Conservation (phyloP, 331 rosid genomes). For the Cydonia oblonga region DNA sequence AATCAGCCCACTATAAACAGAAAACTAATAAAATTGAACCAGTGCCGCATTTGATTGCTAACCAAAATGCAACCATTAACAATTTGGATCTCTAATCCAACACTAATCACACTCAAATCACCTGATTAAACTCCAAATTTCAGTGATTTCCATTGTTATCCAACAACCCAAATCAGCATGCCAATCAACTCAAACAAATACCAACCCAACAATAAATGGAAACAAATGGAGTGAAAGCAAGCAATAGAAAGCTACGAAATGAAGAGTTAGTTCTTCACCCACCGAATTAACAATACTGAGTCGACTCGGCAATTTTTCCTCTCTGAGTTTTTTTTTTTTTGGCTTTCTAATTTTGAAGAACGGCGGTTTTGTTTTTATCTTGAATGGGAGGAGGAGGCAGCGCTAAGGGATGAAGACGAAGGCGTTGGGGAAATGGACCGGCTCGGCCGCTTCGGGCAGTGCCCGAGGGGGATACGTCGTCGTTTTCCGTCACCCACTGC, state of each 20-base stretch:
- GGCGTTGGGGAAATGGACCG: neutral
- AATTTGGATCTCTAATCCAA: no score
- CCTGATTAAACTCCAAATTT: neutral
- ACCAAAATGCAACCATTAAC: neutral
- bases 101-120: neutral
- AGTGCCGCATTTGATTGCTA: neutral
- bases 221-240: neutral
- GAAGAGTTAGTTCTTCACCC: neutral
- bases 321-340: neutral
- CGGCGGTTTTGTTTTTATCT: neutral
- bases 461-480: slow-evolving; percentile 6
- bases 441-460: neutral
- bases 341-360: neutral
- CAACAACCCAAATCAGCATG: neutral
- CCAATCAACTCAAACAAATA: neutral
- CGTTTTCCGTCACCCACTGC: neutral
- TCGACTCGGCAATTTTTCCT: neutral
- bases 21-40: neutral
- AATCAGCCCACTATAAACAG: neutral
- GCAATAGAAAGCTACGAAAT: neutral
- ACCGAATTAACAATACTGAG: neutral
- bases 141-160: neutral
- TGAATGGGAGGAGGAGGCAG: neutral
- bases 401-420: neutral
- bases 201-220: neutral